Percentiles rank a stretch among this genome's conserved stretches.
phyloP scores from a whole-genome alignment of 2,329 filamentous ascomycete genomes.

The Calycina marina region DNA sequence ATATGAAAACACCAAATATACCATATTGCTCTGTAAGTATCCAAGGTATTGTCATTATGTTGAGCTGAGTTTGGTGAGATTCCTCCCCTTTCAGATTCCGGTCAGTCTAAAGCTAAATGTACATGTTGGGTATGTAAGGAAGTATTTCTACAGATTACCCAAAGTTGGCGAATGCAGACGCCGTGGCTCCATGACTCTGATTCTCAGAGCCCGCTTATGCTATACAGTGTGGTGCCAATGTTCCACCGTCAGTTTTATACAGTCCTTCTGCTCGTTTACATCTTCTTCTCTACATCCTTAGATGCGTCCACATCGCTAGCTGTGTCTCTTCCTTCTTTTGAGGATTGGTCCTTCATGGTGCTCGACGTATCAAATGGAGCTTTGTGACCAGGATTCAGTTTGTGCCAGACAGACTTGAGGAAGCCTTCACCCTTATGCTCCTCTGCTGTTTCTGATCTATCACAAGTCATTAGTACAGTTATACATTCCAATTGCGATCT shows the following conservation, averaged over 20 bases:
- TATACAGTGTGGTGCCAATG: constrained; percentile 7
- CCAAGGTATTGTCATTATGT: too few relatives aligned
- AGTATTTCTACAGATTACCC: background rate
- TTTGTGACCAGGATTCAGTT: constrained; percentile 39
- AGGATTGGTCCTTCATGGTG: background rate
- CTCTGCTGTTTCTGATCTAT: constrained; percentile 15
- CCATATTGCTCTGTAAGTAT: too few relatives aligned
- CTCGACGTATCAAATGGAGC: background rate
- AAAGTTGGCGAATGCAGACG: constrained; percentile 4
- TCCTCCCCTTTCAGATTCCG: background rate
- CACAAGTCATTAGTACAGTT: too few relatives aligned
- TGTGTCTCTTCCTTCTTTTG: background rate
- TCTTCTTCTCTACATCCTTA: constrained; percentile 13
- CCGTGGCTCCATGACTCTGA: constrained; percentile 10
- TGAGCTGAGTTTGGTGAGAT: background rate
- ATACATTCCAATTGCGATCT: too few relatives aligned
- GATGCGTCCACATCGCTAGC: constrained; percentile 2
- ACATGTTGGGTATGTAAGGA: constrained; percentile 4
- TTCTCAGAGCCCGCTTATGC: constrained; percentile 10
- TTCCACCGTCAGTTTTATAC: constrained; percentile 6
- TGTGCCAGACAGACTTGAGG: constrained; percentile 86
- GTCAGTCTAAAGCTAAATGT: constrained; percentile 1
- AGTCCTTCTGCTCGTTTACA: constrained; percentile 4
- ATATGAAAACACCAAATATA: too few relatives aligned
- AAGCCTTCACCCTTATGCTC: constrained; percentile 75